Base-by-base conservation (phyloP, 2,329 filamentous ascomycete species). In the Botrytis cinerea region DNA sequence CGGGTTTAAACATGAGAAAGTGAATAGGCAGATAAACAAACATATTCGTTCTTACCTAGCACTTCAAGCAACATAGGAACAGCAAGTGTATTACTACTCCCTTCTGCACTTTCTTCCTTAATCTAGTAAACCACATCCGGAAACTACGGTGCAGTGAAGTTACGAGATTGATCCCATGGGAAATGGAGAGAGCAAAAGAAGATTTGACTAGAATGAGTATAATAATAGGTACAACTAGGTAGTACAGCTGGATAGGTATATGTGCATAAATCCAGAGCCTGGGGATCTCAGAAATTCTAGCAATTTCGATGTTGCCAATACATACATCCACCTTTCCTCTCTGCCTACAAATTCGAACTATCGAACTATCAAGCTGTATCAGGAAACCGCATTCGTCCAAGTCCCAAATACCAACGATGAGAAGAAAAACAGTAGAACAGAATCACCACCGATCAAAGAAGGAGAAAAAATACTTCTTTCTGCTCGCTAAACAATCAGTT, bases 261-360 rank as follows among this genome's bases (percentile, higher is more conserved):
- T 32, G 32, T 28, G 4, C 25, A 54, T 12, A 54, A 5, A 54
- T n/a, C 25, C 48, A 7, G 25, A 7, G 5, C 48, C 25, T 1
- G 25, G 16, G 48, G 2, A 0, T 7, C 16, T n/a, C 6, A 16
- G 5, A 22, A n/a, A n/a, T 6, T 7, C n/a, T 14, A n/a, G 25
- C 25, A n/a, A n/a, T n/a, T 16, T 16, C 5, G 2, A 54, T 54
- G 12, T 14, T 16, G 6, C n/a, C 25, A n/a, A 54, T n/a, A n/a
- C 12, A 9, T 38, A 9, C 1, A 38, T 38, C 6, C 38, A 54
- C 25, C 25, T 54, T 16, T 2, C 12, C 12, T n/a, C 10, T 51
- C 25, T 46, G 1, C 5, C 18, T 20, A 16, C 48, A n/a, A n/a
- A 51, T 54, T 54, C 25, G 48, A 16, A 25, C n/a, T 16, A 3